Conservation (phyloP, 2,329 filamentous ascomycete species). For the Raffaelea albimanens region DNA sequence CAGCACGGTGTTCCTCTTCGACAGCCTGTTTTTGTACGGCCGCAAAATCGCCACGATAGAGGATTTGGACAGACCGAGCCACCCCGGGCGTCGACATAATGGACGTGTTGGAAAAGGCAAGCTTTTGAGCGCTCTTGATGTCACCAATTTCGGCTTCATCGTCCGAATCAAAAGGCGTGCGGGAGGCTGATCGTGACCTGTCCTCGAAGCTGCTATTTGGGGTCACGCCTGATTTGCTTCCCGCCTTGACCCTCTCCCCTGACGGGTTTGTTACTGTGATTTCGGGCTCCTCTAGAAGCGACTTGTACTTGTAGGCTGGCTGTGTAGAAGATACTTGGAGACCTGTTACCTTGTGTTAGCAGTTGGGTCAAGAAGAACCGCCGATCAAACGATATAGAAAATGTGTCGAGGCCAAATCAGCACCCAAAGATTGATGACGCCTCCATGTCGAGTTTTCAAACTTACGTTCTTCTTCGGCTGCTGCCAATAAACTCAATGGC, state of each 20-base stretch:
- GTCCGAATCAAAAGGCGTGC: slow-evolving; percentile 66
- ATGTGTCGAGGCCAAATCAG: too few species aligned
- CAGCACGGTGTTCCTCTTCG: slow-evolving; percentile 65
- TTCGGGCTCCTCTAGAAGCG: slow-evolving; percentile 55
- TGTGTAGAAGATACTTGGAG: slow-evolving; percentile 43
- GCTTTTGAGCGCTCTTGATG: slow-evolving; percentile 77
- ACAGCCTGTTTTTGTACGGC: slow-evolving; percentile 63
- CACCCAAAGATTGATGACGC: too few species aligned
- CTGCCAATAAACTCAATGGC: slow-evolving; percentile 57
- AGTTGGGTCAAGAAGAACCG: too few species aligned
- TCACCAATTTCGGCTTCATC: slow-evolving; percentile 77
- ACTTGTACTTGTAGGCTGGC: slow-evolving; percentile 46
- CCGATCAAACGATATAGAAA: too few species aligned
- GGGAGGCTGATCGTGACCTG: slow-evolving; percentile 41
- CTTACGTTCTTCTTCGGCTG: slow-evolving; percentile 71
- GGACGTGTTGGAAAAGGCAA: slow-evolving; percentile 71
- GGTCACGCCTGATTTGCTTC: slow-evolving; percentile 53
- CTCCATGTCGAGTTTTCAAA: too few species aligned
- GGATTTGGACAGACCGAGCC: slow-evolving; percentile 77
- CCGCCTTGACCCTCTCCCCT: slow-evolving; percentile 50
- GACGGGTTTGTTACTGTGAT: slow-evolving; percentile 55
- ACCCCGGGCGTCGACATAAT: slow-evolving; percentile 67
- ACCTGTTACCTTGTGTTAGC: slow-evolving; percentile 23
- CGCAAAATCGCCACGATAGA: slow-evolving; percentile 78
- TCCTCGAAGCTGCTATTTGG: slow-evolving; percentile 79